Evolutionary conservation across 2,329 filamentous ascomycete species (phyloP), one percentile per base, ranked within the genome.

Genomic region (Reticulascus tulasneorum): DNA sequence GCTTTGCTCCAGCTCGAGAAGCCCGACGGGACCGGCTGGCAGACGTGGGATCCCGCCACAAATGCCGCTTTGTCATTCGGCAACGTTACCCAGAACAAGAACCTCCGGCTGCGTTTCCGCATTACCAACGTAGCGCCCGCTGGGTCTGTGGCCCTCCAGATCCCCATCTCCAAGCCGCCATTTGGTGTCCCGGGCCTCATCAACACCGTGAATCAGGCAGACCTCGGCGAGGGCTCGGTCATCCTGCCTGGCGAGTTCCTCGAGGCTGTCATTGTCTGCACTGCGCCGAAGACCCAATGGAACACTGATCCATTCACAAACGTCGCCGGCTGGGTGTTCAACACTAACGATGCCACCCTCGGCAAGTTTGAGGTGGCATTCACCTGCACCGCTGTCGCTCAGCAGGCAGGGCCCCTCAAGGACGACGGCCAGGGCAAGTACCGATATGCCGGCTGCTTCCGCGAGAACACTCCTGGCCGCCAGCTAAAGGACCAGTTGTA

Each of bases 121-220:
- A 50, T 79, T 17, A 74, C 66, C 25, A 79, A 79, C 47, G 66
- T 65, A 30, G 73, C 68, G 7, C 64, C 64, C 2, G 55, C 65
- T 2, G 70, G 71, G 40, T 67, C 71, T 33, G 63, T 66, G 15
- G 61, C 67, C 16, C 55, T 73, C 10, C 67, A 66, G 3, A 51
- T 74, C 11, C 71, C 71, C n/a, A 66, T 80, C 4, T 79, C 75
- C 0, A 80, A 80, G 48, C 73, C 75, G 4, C 76, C 76, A 0
- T 77, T 73, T 37, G 74, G 73, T n/a, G 60, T 74, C 5, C n/a
- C n/a, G n/a, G 69, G 73, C 6, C 66, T 78, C 17, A 64, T 79
- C 27, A 62, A 66, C 16, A 69, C 74, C 3, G 63, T 60, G 7
- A 80, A 79, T 48, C 64, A 71, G 20, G 61, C 76, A 9, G 75